Conservation (phyloP, 176 grass and related monocot genomes). For the Dendrocalamus sinicus region DNA sequence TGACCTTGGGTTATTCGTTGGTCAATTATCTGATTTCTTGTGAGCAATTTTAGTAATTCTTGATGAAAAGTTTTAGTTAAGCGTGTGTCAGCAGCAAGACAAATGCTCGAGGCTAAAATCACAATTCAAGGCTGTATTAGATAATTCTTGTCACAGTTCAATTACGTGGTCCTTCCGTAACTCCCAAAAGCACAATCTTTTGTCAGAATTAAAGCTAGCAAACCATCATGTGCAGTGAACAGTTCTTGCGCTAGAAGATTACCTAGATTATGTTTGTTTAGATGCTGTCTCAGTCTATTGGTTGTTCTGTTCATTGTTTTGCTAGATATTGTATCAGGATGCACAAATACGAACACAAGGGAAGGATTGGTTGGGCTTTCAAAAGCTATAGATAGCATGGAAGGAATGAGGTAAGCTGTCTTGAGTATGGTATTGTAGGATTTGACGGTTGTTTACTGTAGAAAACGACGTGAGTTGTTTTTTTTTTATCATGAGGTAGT, state of each 20-base stretch:
- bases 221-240: conserved; percentile 4
- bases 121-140: neutral
- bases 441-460: conserved; percentile 23
- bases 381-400: conserved; percentile 58
- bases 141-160: conserved; percentile 14
- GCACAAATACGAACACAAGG: conserved; percentile 35
- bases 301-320: conserved; percentile 30
- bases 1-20: neutral
- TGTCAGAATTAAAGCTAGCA: neutral
- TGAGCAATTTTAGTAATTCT: neutral
- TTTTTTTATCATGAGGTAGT: neutral
- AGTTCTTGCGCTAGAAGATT: neutral
- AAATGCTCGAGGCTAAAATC: conserved; percentile 13
- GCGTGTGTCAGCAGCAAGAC: neutral
- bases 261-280: conserved; percentile 9
- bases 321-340: conserved; percentile 67
- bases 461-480: neutral
- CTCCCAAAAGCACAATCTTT: conserved; percentile 4
- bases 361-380: conserved; percentile 66
- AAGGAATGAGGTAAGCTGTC: conserved; percentile 61
- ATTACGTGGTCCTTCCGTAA: conserved; percentile 9
- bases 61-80: conserved; percentile 27
- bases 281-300: conserved; percentile 25
- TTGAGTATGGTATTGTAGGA: conserved; percentile 8
- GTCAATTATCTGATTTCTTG: neutral